phyloP scores from a whole-genome alignment of 208 protist genomes.

The Wallacemonas sp. region DNA sequence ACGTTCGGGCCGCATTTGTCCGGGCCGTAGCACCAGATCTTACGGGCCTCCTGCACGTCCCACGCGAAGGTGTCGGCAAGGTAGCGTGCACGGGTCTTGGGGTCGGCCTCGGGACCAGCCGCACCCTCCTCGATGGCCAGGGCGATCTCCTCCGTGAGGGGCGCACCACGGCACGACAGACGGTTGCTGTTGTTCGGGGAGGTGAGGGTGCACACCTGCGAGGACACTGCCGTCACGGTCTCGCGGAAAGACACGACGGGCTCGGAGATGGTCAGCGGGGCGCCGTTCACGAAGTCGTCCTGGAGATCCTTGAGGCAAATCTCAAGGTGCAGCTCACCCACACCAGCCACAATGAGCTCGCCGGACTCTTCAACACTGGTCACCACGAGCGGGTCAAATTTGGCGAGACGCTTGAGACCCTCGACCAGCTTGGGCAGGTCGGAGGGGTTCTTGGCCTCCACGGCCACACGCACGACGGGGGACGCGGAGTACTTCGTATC shows the following conservation, averaged over 20 bases:
- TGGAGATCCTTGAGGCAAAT: slow-evolving; percentile 99
- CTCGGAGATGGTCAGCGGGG: slow-evolving; percentile 95
- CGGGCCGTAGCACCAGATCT: slow-evolving; percentile 99
- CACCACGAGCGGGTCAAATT: slow-evolving; percentile 96
- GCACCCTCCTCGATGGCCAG: slow-evolving; percentile 94
- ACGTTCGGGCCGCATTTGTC: slow-evolving; percentile 97
- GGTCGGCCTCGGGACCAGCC: slow-evolving; percentile 88
- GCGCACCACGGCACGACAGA: slow-evolving; percentile 94
- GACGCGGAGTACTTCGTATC: slow-evolving; percentile 99
- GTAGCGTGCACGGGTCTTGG: slow-evolving; percentile 89
- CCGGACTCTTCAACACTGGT: slow-evolving; percentile 96
- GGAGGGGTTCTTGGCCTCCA: slow-evolving; percentile 96
- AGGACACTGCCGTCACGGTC: slow-evolving; percentile 94
- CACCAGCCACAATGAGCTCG: slow-evolving; percentile 99
- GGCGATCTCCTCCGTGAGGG: slow-evolving; percentile 92
- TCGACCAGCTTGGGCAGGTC: slow-evolving; percentile 98
- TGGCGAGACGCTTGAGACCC: slow-evolving; percentile 97
- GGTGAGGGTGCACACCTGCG: slow-evolving; percentile 92
- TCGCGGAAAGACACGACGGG: slow-evolving; percentile 99
- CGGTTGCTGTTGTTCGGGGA: slow-evolving; percentile 99
- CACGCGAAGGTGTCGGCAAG: slow-evolving; percentile 93
- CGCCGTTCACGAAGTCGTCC: slow-evolving; percentile 96
- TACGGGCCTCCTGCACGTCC: slow-evolving; percentile 93
- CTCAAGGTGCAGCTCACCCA: slow-evolving; percentile 99
- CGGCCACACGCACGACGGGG: slow-evolving; percentile 97